Base-by-base conservation (phyloP, 2,329 filamentous ascomycete genomes). In the Cordyceps cicadae region DNA sequence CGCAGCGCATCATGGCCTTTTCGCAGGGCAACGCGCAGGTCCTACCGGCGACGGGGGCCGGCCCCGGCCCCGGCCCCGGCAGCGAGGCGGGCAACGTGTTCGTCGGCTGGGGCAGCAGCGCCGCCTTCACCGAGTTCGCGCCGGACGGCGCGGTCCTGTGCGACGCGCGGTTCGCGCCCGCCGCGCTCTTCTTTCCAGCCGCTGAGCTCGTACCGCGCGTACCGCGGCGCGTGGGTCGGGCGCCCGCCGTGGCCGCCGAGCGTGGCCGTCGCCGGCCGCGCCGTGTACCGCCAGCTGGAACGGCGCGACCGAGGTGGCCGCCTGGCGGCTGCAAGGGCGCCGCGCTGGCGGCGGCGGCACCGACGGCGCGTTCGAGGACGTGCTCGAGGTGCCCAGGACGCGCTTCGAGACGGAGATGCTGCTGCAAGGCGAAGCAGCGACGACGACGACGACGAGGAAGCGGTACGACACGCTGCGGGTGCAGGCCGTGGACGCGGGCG, bases 71-170 rank as follows among this genome's bases (percentile, higher is more conserved):
- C 24, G 24, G 24, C 24, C 3, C 29, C 29, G 7, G 29, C 29
- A 5, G 7, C 29, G 29, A 29, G 5, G 29, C 5, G 55, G 79
- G 79, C 39, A 79, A 82, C 60, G 76, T 76, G 9, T 69, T 84
- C 52, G 76, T 85, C 51, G 81, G 81, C 63, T 86, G 82, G 81
- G 82, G 83, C 5, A 76, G 74, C 0, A 74, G 75, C 43, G 77
- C 77, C 0, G 76, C 75, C 8, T 63, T 79, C 34, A 79, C 76
- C 3, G 77, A 77, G 64, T 74, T 79, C 64, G 71, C 72, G 0
- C 64, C 71, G 1, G 74, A 77, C 15, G 81, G 81, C 11, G 70
- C 72, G 12, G 67, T 77, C 6, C 70, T 84, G 19, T 81, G 82
- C 71, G 79, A 83, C 62, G 74, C 73, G 2, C 60, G 60, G 29